These are phyloP conservation scores for Mrakia gelida DNA, from an alignment of 768 basidiomycete genomes.

Conservation along the genomic window DNA sequence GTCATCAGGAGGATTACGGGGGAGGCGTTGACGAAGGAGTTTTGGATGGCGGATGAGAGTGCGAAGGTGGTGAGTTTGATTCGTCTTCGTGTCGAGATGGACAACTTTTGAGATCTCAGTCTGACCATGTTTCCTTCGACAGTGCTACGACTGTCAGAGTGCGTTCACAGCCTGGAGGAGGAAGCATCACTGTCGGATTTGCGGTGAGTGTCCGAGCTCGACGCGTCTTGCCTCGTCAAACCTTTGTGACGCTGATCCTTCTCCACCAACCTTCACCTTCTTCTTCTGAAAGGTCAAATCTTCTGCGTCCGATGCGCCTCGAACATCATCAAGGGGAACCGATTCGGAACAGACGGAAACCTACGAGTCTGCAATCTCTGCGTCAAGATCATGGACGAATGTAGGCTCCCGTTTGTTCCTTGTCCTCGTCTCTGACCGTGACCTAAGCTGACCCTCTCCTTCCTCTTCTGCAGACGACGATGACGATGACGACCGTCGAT, in stretches of 20 bases:
- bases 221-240: not conserved
- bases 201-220: constrained; percentile 54
- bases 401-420: not conserved
- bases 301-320: constrained; percentile 97
- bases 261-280: not conserved
- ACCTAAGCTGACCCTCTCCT: not conserved
- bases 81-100: constrained; percentile 83
- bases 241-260: too few relatives aligned
- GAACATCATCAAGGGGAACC: constrained; percentile 87
- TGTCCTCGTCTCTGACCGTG: not conserved
- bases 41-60: constrained; percentile 98
- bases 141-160: constrained; percentile 30
- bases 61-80: constrained; percentile 61
- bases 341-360: constrained; percentile 93
- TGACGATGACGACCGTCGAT: constrained; percentile 71
- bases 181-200: constrained; percentile 97
- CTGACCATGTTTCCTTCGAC: not conserved
- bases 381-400: constrained; percentile 78
- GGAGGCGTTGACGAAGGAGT: constrained; percentile 87
- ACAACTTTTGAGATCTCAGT: not conserved
- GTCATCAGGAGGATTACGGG: constrained; percentile 47
- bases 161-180: constrained; percentile 85
- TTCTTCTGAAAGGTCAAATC: constrained; percentile 55
- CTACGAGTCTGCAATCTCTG: constrained; percentile 94
- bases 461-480: constrained; percentile 59